phyloP scores from a whole-genome alignment of 352 stramenopile genomes.

The Phytophthora syringae region DNA sequence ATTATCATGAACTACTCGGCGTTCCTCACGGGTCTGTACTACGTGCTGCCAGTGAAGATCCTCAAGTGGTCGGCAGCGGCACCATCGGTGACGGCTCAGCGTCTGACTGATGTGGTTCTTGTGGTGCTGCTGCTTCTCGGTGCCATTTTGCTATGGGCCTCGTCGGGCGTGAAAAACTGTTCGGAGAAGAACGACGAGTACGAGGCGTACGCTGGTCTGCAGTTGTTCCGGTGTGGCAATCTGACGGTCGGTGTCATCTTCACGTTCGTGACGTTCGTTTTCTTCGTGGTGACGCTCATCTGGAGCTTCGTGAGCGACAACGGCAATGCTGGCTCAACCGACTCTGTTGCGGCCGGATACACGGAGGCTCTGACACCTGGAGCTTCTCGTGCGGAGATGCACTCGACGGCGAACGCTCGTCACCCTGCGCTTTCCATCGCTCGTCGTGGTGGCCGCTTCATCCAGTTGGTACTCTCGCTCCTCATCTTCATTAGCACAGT shows the following conservation, averaged over 20 bases:
- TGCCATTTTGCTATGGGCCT: slow-evolving; percentile 36
- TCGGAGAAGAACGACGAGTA: slow-evolving; percentile 34
- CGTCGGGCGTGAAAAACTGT: slow-evolving; percentile 42
- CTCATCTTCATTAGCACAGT: slow-evolving; percentile 36
- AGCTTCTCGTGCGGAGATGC: slow-evolving; percentile 14
- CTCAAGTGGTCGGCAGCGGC: slow-evolving; percentile 45
- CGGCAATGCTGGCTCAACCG: slow-evolving; percentile 4
- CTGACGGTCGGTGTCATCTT: slow-evolving; percentile 36
- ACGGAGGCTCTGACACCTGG: slow-evolving; percentile 10
- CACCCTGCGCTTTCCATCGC: slow-evolving; percentile 25
- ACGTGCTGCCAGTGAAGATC: slow-evolving; percentile 79
- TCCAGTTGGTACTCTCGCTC: slow-evolving; percentile 37
- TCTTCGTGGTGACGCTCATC: slow-evolving; percentile 32
- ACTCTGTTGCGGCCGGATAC: slow-evolving; percentile 15
- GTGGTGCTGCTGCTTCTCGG: slow-evolving; percentile 22
- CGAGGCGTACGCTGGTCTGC: slow-evolving; percentile 20
- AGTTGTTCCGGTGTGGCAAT: slow-evolving; percentile 32
- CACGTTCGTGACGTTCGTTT: slow-evolving; percentile 28
- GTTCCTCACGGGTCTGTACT: slow-evolving; percentile 69
- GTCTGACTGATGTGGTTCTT: slow-evolving; percentile 21
- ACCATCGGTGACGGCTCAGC: slow-evolving; percentile 28
- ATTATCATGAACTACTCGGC: slow-evolving; percentile 67
- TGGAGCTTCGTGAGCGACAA: slow-evolving; percentile 30
- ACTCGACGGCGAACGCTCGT: slow-evolving; percentile 16
- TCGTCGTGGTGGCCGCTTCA: slow-evolving; percentile 26